These are phyloP conservation scores for Immersiporthe knoxdaviesiana DNA, from an alignment of 2,329 filamentous ascomycete species.

Conservation along the genomic window DNA sequence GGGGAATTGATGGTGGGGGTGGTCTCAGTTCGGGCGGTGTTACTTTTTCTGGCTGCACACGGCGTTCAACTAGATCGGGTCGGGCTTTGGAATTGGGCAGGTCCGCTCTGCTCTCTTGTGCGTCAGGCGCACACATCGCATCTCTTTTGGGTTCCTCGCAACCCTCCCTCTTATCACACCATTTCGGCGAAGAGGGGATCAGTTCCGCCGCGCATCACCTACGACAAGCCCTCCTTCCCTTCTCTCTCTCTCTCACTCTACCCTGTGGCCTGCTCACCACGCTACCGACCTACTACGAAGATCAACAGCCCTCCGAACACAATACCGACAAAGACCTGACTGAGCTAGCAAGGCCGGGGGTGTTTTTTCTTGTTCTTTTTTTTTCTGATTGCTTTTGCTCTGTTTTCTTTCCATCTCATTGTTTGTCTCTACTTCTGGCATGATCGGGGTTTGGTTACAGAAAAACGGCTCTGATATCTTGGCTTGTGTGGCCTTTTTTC, in stretches of 20 bases:
- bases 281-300: constrained; percentile 4
- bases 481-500: constrained; percentile 9
- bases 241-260: neutral
- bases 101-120: constrained; percentile 30
- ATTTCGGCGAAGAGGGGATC: constrained; percentile 12
- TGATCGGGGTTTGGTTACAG: constrained; percentile 29
- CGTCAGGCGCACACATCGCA: constrained; percentile 27
- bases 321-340: neutral
- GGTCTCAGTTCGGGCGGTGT: constrained; percentile 33
- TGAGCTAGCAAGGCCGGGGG: constrained; percentile 10
- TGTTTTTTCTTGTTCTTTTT: neutral
- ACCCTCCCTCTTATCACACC: constrained; percentile 18
- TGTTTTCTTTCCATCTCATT: neutral
- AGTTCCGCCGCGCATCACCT: constrained; percentile 8
- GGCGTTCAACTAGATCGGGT: constrained; percentile 39
- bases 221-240: constrained; percentile 6
- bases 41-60: constrained; percentile 40
- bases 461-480: constrained; percentile 26
- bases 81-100: constrained; percentile 29
- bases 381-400: no score
- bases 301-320: constrained; percentile 15
- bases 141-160: constrained; percentile 3
- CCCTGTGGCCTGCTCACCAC: neutral
- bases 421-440: constrained; percentile 23
- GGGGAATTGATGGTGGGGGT: constrained; percentile 1